Base-by-base conservation (phyloP, 2,329 filamentous ascomycete genomes). In the Curvularia verruculosa region DNA sequence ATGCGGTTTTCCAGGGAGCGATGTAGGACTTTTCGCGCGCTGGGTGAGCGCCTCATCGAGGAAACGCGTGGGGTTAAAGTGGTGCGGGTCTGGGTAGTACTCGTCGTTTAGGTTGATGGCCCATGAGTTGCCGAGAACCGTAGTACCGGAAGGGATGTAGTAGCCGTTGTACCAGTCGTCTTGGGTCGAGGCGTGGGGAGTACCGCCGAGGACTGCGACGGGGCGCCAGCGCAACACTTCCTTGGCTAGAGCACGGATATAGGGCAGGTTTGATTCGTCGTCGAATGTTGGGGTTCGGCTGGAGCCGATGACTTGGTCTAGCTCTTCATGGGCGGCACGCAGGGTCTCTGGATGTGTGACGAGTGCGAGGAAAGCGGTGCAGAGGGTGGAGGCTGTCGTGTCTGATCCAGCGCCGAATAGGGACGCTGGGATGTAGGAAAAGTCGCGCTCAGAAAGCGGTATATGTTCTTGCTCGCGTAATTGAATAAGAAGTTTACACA, bases 321-420 rank as follows among this genome's bases (percentile, higher is more conserved):
- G 64, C 52, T 79, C 78, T 13, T 73, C 71, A 29, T 83, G 79
- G 0, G 80, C 81, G 29, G 77, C 76, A 3, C 57, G 52, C 10
- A 82, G 75, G 0, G 76, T 74, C 6, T 80, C 74, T 0, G 81
- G 81, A 58, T 81, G 80, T 57, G 81, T 58, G 71, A 80, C 56
- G 72, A 85, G 56, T 53, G 84, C 67, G 61, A 84, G 55, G 61
- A 85, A 80, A 70, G 78, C 82, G 15, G 76, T 78, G 56, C 79
- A 80, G 19, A 84, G 71, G 0, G 79, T 81, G 13, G 77, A 79
- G 0, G 80, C 78, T 0, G 81, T 83, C 0, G 82, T 84, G 58
- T 84, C 82, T 4, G 76, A 82, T 26, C 82, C 79, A 10, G 81
- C 82, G 26, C 81, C 81, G 55, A 81, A 80, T 6, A 82, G 68